phyloP scores from a whole-genome alignment of 352 stramenopile species.

The Phytophthora pinifolia region DNA sequence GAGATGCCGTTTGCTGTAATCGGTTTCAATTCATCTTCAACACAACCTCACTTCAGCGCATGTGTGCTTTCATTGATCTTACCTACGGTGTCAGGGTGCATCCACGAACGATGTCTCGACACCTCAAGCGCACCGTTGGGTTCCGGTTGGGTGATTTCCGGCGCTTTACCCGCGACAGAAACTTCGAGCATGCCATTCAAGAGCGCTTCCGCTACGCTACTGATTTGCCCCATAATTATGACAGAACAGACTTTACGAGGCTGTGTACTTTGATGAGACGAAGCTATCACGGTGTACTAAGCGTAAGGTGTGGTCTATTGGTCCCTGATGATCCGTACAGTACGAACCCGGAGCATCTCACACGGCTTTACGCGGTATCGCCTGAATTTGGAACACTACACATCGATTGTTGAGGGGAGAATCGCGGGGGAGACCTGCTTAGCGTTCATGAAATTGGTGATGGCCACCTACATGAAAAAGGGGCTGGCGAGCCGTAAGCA shows the following conservation, averaged over 20 bases:
- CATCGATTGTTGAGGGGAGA: not conserved
- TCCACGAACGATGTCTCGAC: not conserved
- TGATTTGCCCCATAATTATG: no score
- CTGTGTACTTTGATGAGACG: not conserved
- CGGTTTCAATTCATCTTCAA: conserved; percentile 1
- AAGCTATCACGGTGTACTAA: not conserved
- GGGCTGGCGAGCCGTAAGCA: not conserved
- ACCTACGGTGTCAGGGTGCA: not conserved
- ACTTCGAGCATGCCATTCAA: not conserved
- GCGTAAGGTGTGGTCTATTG: conserved; percentile 1
- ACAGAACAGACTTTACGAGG: conserved; percentile 5
- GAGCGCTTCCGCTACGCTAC: no score
- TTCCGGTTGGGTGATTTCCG: not conserved
- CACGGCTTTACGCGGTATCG: not conserved
- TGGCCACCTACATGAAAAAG: not conserved
- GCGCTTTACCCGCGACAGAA: not conserved
- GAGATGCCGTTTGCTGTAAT: not conserved
- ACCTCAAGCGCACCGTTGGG: not conserved
- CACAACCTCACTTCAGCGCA: not conserved
- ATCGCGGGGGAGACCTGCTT: not conserved
- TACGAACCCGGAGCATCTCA: not conserved
- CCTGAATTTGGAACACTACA: not conserved
- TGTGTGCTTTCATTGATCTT: not conserved
- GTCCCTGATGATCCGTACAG: not conserved
- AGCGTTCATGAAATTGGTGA: not conserved